phyloP scores from a whole-genome alignment of 768 basidiomycete genomes.

The Mycena vitilis region DNA sequence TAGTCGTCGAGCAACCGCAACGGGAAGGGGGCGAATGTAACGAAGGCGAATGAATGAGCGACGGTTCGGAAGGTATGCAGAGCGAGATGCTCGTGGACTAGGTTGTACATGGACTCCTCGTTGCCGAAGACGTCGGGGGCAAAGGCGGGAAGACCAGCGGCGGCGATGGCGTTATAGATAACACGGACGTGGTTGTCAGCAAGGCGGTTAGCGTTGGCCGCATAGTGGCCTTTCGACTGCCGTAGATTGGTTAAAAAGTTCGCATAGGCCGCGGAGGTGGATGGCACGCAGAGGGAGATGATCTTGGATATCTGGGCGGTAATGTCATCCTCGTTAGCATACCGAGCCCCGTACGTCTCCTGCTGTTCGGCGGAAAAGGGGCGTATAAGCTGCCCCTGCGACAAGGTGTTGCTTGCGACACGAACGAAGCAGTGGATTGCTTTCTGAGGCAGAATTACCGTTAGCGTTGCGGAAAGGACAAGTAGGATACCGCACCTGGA shows the following conservation, averaged over 20 bases:
- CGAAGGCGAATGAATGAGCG: background rate
- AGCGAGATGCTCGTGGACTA: background rate
- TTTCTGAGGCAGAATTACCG: background rate
- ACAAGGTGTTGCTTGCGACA: background rate
- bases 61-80: conserved; percentile 3
- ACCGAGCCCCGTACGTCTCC: conserved; percentile 1
- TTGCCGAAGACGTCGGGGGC: conserved; percentile 13
- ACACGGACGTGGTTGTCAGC: background rate
- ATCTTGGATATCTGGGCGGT: background rate
- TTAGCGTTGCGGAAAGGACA: background rate
- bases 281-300: background rate
- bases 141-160: background rate
- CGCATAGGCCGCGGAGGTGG: background rate
- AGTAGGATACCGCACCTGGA: conserved; percentile 8
- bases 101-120: conserved; percentile 12
- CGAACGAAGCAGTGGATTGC: background rate
- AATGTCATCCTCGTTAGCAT: background rate
- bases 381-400: background rate
- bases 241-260: background rate
- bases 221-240: background rate
- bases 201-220: background rate
- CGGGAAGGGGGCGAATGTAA: background rate
- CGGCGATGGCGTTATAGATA: conserved; percentile 3
- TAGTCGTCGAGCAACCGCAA: background rate
- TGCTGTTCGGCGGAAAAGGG: background rate